phyloP scores from a whole-genome alignment of 2,329 filamentous ascomycete species.

The Hypoxylon sp. region DNA sequence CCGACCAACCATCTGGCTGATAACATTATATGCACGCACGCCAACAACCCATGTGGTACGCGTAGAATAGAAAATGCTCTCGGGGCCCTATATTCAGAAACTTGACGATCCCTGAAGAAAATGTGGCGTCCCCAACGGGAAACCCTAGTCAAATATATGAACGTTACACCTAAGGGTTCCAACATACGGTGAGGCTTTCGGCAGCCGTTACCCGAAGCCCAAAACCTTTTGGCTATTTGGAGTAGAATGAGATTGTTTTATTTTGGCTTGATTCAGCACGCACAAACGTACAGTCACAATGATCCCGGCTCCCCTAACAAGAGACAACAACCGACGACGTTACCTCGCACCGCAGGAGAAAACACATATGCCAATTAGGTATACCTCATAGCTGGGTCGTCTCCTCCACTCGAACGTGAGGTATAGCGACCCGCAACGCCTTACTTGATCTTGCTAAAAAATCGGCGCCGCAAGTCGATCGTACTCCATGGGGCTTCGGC shows the following conservation, averaged over 20 bases:
- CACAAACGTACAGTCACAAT: constrained; percentile 2
- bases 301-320: constrained; percentile 32
- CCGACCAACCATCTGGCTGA: constrained; percentile 30
- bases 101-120: constrained; percentile 28
- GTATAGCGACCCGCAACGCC: constrained; percentile 24
- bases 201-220: not conserved
- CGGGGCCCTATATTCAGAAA: constrained; percentile 30
- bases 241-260: not conserved
- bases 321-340: constrained; percentile 21
- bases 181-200: constrained; percentile 1
- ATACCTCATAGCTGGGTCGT: constrained; percentile 11
- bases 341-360: constrained; percentile 27
- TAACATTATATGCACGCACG: constrained; percentile 15
- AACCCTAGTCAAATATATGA: constrained; percentile 10
- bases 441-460: constrained; percentile 30
- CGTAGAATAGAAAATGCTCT: constrained; percentile 27
- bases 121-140: constrained; percentile 29
- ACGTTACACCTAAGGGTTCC: constrained; percentile 3
- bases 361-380: constrained; percentile 13
- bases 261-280: too few relatives aligned
- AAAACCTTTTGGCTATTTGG: not conserved
- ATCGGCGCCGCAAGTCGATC: constrained; percentile 24
- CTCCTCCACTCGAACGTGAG: constrained; percentile 24
- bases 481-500: constrained; percentile 27
- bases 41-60: constrained; percentile 28